Evolutionary conservation across 1,284 basidiomycete species (phyloP), one percentile per base, ranked within the genome.

Genomic region (Trametes sp.): DNA sequence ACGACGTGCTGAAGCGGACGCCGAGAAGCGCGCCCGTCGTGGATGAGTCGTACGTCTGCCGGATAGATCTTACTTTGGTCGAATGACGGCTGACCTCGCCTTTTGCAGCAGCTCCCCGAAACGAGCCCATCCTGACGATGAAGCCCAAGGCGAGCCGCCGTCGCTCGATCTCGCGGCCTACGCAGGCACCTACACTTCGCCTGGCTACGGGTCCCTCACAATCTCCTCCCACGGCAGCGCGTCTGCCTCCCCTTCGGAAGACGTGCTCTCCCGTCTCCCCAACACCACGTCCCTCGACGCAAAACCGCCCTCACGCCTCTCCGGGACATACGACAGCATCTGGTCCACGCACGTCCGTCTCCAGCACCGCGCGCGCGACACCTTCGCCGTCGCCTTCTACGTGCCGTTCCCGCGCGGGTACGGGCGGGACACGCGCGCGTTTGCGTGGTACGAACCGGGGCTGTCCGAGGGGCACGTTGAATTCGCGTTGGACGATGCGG

Each of bases 121-220:
- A 16, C 21, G 9, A 1, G 8, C 21, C n/a, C 19, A 10, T 19
- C 7, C 21, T 19, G 73, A 74, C 50, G 71, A 72, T 19, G 19
- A 41, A 14, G 38, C 2, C 60, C 10, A 33, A 3, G 13, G 50
- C 31, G 21, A 51, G 10, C 31, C 50, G 2, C 23, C 24, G 11
- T 35, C 61, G 51, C 33, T 69, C 21, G 50, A 51, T 21, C 31
- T 51, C 14, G 50, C 60, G 4, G 45, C 63, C 7, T 64, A 64
- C 51, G 28, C 67, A 44, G 80, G 80, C 4, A 78, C 75, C 0
- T 81, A 78, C 63, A 19, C 52, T 14, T 69, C 76, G 52, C 61
- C 71, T 1, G 77, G 74, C 10, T 81, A 81, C 26, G 78, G 77
- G 35, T 45, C 70, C 4, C 58, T 81, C 55, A 75, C 74, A 0